Conservation (phyloP, 192 early-diverging fungal genomes). For the Polychytrium aggregatum region DNA sequence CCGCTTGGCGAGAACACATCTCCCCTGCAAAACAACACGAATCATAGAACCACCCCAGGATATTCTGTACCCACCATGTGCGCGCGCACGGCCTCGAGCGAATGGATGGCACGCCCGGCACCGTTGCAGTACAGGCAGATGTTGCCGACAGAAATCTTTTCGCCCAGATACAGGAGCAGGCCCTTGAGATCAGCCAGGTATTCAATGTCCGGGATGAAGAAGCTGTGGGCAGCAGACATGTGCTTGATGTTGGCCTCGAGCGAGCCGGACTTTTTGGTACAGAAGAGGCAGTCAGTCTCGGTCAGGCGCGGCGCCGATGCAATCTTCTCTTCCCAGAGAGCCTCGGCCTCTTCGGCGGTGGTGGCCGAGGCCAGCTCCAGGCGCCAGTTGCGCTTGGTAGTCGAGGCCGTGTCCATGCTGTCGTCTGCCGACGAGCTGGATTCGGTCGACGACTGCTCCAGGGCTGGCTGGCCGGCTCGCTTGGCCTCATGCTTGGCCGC, state of each 20-base stretch:
- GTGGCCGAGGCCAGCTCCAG: constrained; percentile 34
- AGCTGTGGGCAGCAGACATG: constrained; percentile 82
- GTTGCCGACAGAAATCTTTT: constrained; percentile 92
- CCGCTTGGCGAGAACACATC: no score
- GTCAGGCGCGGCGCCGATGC: constrained; percentile 52
- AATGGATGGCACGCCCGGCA: constrained; percentile 66
- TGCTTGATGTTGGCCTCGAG: constrained; percentile 71
- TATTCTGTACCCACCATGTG: constrained; percentile 61
- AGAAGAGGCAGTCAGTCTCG: constrained; percentile 85
- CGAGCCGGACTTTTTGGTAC: constrained; percentile 33
- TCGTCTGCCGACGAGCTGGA: background rate
- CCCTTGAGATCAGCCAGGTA: constrained; percentile 81
- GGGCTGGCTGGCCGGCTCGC: constrained; percentile 5
- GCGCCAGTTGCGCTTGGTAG: constrained; percentile 14
- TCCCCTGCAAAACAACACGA: no score
- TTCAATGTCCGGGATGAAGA: constrained; percentile 97
- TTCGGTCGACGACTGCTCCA: background rate
- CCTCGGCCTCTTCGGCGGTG: constrained; percentile 54
- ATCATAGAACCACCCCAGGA: constrained; percentile 3
- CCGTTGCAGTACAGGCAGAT: constrained; percentile 93
- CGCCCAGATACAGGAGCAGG: constrained; percentile 80
- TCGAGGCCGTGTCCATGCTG: background rate
- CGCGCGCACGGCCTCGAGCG: constrained; percentile 81
- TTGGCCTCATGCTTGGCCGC: constrained; percentile 37
- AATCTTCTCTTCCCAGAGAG: constrained; percentile 75